Percentiles rank a stretch among this genome's conserved stretches.
Evolutionary conservation across 345 rosid species (phyloP).

Genomic region (Linum usitatissimum): DNA sequence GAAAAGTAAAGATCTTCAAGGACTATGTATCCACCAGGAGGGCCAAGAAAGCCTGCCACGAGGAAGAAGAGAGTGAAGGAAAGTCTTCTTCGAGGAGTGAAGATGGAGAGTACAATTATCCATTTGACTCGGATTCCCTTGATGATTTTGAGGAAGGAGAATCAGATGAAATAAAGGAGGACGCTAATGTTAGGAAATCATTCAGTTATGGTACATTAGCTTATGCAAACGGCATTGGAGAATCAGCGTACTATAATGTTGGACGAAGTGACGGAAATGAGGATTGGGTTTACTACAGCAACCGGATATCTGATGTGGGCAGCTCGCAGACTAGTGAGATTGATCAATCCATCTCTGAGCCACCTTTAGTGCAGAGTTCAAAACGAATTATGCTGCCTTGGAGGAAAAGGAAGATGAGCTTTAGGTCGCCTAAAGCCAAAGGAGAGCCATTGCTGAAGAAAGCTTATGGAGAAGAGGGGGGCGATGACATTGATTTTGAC

Average conservation of each 20-base stretch:
- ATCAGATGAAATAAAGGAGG: conserved; percentile 63
- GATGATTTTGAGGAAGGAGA: conserved; percentile 77
- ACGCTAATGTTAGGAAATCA: conserved; percentile 38
- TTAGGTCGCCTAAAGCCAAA: conserved; percentile 72
- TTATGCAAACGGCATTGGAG: conserved; percentile 67
- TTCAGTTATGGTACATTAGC: conserved; percentile 78
- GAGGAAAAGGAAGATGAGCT: conserved; percentile 88
- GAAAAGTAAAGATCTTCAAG: conserved; percentile 72
- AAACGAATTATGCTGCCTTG: conserved; percentile 68
- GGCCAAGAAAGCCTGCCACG: conserved; percentile 54
- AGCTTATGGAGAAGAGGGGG: conserved; percentile 89
- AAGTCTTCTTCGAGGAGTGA: conserved; percentile 61
- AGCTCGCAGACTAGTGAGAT: conserved; percentile 35
- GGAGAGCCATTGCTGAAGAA: conserved; percentile 90
- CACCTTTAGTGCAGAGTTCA: conserved; percentile 32
- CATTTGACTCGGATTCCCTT: conserved; percentile 70
- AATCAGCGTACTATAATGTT: conserved; percentile 43
- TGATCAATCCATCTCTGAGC: conserved; percentile 34
- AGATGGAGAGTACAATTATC: conserved; percentile 61
- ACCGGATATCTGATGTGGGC: conserved; percentile 61
- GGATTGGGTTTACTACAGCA: conserved; percentile 75
- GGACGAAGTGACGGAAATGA: conserved; percentile 43
- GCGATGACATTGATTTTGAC: conserved; percentile 97
- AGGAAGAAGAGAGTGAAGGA: conserved; percentile 57
- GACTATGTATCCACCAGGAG: conserved; percentile 56